Evolutionary conservation across 805 yeast genomes (phyloP).

Genomic region (Hanseniaspora singularis): DNA sequence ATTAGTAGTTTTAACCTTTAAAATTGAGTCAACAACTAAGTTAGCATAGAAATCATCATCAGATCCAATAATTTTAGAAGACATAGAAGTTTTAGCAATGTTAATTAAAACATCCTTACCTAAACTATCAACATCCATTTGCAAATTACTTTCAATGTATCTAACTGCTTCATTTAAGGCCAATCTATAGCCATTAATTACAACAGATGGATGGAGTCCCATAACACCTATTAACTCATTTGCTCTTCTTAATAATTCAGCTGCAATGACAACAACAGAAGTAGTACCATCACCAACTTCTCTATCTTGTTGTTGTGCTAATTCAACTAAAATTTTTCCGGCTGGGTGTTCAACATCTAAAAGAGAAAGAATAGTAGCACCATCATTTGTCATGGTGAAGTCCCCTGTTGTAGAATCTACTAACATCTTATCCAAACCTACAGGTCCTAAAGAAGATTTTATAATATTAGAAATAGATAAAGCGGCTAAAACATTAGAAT

Average conservation of each 20-base stretch:
- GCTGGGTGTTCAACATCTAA: slow-evolving; percentile 98
- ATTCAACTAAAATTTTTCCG: slow-evolving; percentile 88
- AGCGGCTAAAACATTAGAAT: slow-evolving; percentile 93
- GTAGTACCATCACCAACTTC: slow-evolving; percentile 99
- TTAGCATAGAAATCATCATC: slow-evolving; percentile 82
- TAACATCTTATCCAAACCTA: slow-evolving; percentile 94
- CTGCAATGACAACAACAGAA: slow-evolving; percentile 89
- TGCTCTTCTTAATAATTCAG: slow-evolving; percentile 84
- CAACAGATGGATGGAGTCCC: slow-evolving; percentile 87
- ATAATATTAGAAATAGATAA: slow-evolving; percentile 66
- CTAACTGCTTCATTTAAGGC: slow-evolving; percentile 85
- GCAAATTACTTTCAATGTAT: slow-evolving; percentile 73
- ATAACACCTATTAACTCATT: slow-evolving; percentile 85
- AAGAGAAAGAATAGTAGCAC: slow-evolving; percentile 85
- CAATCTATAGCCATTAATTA: slow-evolving; percentile 88
- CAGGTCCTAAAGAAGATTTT: slow-evolving; percentile 93
- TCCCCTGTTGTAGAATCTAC: slow-evolving; percentile 90
- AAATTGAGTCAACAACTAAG: slow-evolving; percentile 89
- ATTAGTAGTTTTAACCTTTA: slow-evolving; percentile 85
- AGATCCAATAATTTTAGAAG: slow-evolving; percentile 87
- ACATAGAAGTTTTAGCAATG: slow-evolving; percentile 95
- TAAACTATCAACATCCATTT: slow-evolving; percentile 63
- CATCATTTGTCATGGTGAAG: slow-evolving; percentile 96
- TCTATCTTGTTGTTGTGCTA: slow-evolving; percentile 97
- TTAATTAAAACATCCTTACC: slow-evolving; percentile 77